phyloP scores from a whole-genome alignment of 306 rosid genomes.

The Corylus americana region DNA sequence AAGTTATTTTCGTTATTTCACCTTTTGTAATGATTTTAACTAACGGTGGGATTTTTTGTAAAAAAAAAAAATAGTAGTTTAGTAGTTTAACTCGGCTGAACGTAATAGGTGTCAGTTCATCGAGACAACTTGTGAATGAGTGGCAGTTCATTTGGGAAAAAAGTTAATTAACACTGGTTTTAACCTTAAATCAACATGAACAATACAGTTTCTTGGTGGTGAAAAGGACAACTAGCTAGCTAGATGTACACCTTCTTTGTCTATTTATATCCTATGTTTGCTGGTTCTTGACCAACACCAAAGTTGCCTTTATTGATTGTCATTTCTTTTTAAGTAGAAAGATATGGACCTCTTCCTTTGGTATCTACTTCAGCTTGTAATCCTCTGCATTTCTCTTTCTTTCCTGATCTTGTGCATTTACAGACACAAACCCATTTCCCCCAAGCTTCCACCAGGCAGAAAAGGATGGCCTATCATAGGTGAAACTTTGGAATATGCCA shows the following conservation, averaged over 20 bases:
- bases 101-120: too few species aligned
- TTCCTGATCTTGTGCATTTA: not conserved
- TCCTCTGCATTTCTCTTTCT: not conserved
- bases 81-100: too few species aligned
- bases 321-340: not conserved
- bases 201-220: not conserved
- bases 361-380: not conserved
- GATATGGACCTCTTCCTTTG: not conserved
- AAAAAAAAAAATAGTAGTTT: too few species aligned
- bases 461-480: conserved; percentile 1
- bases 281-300: not conserved
- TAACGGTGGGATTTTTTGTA: too few species aligned
- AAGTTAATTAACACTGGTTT: too few species aligned
- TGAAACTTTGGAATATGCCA: not conserved
- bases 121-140: too few species aligned
- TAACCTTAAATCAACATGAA: too few species aligned
- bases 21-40: too few species aligned
- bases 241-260: not conserved
- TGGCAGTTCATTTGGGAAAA: too few species aligned
- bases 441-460: not conserved
- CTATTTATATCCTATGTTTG: not conserved
- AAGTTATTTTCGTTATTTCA: too few species aligned
- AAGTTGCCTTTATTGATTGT: not conserved
- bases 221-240: too few species aligned
- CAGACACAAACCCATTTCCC: not conserved